Evolutionary conservation across 352 stramenopile genomes (phyloP).

Genomic region (Phytophthora pini): DNA sequence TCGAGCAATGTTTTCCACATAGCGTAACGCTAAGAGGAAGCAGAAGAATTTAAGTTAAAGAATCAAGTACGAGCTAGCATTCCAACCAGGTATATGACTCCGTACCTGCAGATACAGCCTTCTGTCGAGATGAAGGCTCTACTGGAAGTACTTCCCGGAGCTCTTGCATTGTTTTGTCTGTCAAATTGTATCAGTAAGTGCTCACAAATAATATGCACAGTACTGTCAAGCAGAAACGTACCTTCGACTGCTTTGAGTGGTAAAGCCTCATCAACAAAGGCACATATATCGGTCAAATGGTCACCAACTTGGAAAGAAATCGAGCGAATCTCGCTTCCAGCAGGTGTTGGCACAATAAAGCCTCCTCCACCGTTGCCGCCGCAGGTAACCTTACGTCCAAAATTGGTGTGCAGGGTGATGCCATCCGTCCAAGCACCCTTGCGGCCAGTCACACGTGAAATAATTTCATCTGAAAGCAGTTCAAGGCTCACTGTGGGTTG

Average conservation of each 20-base stretch:
- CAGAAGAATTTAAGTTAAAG: slow-evolving; percentile 1
- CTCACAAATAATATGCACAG: background rate
- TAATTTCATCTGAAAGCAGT: slow-evolving; percentile 57
- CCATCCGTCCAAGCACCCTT: slow-evolving; percentile 83
- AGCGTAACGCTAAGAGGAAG: slow-evolving; percentile 49
- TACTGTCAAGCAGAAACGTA: slow-evolving; percentile 7
- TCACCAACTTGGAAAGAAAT: slow-evolving; percentile 71
- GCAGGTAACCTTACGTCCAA: slow-evolving; percentile 58
- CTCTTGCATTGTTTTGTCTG: slow-evolving; percentile 33
- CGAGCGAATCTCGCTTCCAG: slow-evolving; percentile 57
- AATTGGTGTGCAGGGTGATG: slow-evolving; percentile 71
- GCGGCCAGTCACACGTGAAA: slow-evolving; percentile 56
- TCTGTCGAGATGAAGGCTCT: slow-evolving; percentile 26
- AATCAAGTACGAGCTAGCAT: slow-evolving; percentile 5
- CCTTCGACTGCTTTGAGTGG: slow-evolving; percentile 24
- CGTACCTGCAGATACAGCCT: slow-evolving; percentile 46
- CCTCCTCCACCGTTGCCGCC: slow-evolving; percentile 66
- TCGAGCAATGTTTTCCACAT: slow-evolving; percentile 69
- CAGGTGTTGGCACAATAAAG: slow-evolving; percentile 49
- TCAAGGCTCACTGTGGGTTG: slow-evolving; percentile 44
- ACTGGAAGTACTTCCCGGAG: slow-evolving; percentile 28
- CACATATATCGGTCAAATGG: slow-evolving; percentile 65
- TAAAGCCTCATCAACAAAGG: slow-evolving; percentile 48
- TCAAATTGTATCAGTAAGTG: slow-evolving; percentile 2
- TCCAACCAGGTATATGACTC: slow-evolving; percentile 2